phyloP scores from a whole-genome alignment of 139 green algal species.

The Edaphochlamys debaryana region DNA sequence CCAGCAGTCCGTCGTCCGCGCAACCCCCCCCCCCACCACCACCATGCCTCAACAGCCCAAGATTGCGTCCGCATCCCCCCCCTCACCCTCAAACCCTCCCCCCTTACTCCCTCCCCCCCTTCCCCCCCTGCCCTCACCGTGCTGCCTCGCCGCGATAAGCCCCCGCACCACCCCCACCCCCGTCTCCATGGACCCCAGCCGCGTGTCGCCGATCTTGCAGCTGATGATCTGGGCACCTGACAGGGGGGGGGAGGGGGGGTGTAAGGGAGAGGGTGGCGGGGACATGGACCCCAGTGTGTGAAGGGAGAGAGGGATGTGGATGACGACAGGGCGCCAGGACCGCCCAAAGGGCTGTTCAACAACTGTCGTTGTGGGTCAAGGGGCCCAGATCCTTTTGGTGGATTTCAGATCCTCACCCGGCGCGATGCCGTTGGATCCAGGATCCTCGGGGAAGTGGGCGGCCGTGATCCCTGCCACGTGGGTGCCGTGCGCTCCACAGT shows the following conservation, averaged over 20 bases:
- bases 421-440: slow-evolving; percentile 85
- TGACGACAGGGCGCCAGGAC: too few relatives aligned
- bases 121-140: slow-evolving; percentile 14
- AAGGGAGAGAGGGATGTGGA: too few relatives aligned
- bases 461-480: slow-evolving; percentile 92
- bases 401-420: slow-evolving; percentile 74
- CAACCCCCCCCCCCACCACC: too few relatives aligned
- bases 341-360: too few relatives aligned
- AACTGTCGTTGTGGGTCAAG: too few relatives aligned
- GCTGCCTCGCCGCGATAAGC: slow-evolving; percentile 68
- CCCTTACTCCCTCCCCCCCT: neutral
- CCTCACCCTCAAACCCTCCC: too few relatives aligned
- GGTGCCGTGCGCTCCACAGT: slow-evolving; percentile 87
- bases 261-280: neutral
- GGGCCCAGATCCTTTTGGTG: too few relatives aligned
- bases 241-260: neutral
- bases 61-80: too few relatives aligned
- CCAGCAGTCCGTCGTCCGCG: too few relatives aligned
- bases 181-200: slow-evolving; percentile 90
- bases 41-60: too few relatives aligned
- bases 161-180: slow-evolving; percentile 77
- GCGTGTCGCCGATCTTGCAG: slow-evolving; percentile 95
- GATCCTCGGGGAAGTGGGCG: slow-evolving; percentile 84
- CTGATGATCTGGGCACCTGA: slow-evolving; percentile 88
- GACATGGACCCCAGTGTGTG: too few relatives aligned